Evolutionary conservation across 768 basidiomycete species (phyloP), one percentile per base, ranked within the genome.

Genomic region (Pulveroboletus sp.): DNA sequence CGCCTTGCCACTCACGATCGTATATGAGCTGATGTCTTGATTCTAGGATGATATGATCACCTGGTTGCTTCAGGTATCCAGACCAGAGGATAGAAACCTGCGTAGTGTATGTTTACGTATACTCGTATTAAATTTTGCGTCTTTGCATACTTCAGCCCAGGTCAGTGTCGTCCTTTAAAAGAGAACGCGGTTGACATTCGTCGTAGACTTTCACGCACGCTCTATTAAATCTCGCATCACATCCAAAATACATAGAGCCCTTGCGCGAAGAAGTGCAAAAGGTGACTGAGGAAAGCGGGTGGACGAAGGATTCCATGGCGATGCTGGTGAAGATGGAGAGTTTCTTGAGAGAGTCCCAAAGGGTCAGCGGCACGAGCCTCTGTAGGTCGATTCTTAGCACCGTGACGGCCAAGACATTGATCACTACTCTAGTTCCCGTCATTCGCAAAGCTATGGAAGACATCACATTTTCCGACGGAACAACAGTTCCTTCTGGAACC

Each of bases 301-400:
- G 67, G 64, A 59, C 58, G 3, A 71, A 68, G 51, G 49, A 53
- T 23, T 62, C 62, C 12, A 62, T 75, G 58, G 58, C 49, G 8
- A 66, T 60, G 50, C 50, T 72, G 55, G 60, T 64, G 50, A 69
- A 69, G 55, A 56, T 73, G 46, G 74, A 76, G 45, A 76, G 73
- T 43, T 75, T 77, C 54, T 43, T 77, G 44, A 70, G 69, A 43
- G 75, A 75, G 51, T 68, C 69, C 3, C 66, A 70, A 51, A 65
- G 75, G 25, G 24, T 67, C 12, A 68, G 65, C 6, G 67, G 68
- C 10, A 61, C 70, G 19, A 67, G 56, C 33, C 57, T 64, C 29
- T 57, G 72, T 72, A 49, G 6, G 70, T 57, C 42, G 14, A 19
- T 43, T 34, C 31, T 35, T 25, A 6, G 17, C 31, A 16, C 37